These are phyloP conservation scores for Exophiala mesophila DNA, from an alignment of 2,329 filamentous ascomycete genomes.

Conservation along the genomic window DNA sequence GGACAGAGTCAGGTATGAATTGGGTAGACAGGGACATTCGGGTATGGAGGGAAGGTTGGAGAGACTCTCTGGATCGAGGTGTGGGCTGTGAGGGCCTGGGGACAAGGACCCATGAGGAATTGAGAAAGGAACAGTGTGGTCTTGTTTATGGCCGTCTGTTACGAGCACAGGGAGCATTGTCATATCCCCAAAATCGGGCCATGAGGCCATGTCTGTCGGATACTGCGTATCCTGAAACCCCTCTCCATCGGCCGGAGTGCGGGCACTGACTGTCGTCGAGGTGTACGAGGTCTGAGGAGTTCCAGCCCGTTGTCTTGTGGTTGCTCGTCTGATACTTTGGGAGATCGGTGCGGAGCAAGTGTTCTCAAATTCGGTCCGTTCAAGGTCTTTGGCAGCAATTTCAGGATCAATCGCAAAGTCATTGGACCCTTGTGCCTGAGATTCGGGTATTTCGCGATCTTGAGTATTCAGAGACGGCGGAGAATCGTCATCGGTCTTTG, in stretches of 20 bases:
- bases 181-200: constrained; percentile 39
- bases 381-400: constrained; percentile 13
- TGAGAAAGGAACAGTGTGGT: constrained; percentile 1
- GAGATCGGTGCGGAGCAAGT: constrained; percentile 20
- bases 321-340: constrained; percentile 11
- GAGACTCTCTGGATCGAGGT: constrained; percentile 12
- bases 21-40: constrained; percentile 26
- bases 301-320: not conserved
- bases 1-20: constrained; percentile 36
- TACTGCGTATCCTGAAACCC: constrained; percentile 21
- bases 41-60: constrained; percentile 19
- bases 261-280: constrained; percentile 11
- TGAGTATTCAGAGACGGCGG: not conserved
- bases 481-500: constrained; percentile 28
- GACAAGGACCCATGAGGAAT: not conserved
- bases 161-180: constrained; percentile 22
- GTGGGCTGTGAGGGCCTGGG: not conserved
- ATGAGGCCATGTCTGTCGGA: constrained; percentile 32
- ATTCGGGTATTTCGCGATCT: not conserved
- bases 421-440: constrained; percentile 4
- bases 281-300: constrained; percentile 5
- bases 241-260: constrained; percentile 13
- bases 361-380: constrained; percentile 23
- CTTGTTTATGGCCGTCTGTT: constrained; percentile 14
- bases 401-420: constrained; percentile 12